Evolutionary conservation across 1,139 yeast species (phyloP).

Genomic region (Geotrichum europaeum): DNA sequence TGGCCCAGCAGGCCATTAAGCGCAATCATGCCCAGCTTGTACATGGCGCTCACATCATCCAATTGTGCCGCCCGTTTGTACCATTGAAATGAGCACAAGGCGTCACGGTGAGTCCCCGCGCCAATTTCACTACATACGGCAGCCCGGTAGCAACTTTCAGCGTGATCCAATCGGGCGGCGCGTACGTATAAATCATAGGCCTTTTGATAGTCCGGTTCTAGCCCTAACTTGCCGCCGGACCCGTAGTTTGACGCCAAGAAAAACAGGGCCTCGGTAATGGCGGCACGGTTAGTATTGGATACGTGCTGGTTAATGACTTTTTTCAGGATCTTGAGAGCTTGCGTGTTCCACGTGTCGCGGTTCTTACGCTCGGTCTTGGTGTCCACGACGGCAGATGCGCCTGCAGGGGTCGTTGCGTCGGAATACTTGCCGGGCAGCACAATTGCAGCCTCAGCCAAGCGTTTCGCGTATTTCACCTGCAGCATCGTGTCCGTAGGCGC

Average conservation of each 20-base stretch:
- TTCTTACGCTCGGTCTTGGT: slow-evolving; percentile 45
- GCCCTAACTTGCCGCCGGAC: slow-evolving; percentile 43
- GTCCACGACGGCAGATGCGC: slow-evolving; percentile 29
- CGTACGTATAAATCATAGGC: slow-evolving; percentile 54
- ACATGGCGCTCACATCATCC: slow-evolving; percentile 58
- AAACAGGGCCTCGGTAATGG: slow-evolving; percentile 48
- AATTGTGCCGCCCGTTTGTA: slow-evolving; percentile 53
- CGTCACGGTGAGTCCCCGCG: slow-evolving; percentile 47
- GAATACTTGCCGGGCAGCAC: slow-evolving; percentile 29
- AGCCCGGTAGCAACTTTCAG: slow-evolving; percentile 56
- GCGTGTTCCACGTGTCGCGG: slow-evolving; percentile 48
- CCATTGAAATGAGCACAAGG: slow-evolving; percentile 45
- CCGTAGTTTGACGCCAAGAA: slow-evolving; percentile 58
- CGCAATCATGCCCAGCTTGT: slow-evolving; percentile 59
- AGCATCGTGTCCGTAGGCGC: slow-evolving; percentile 19
- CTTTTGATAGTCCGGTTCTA: slow-evolving; percentile 50
- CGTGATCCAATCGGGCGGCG: slow-evolving; percentile 52
- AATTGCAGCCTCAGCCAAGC: slow-evolving; percentile 34
- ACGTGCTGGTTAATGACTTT: slow-evolving; percentile 39
- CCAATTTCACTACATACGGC: slow-evolving; percentile 67
- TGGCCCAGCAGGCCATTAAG: slow-evolving; percentile 47
- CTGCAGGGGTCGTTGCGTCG: slow-evolving; percentile 32
- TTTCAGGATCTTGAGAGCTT: slow-evolving; percentile 53
- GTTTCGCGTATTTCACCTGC: slow-evolving; percentile 34
- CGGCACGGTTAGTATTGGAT: slow-evolving; percentile 1